Conservation (phyloP, 129 eudicot genomes). For the Chrysanthemum seticuspe region DNA sequence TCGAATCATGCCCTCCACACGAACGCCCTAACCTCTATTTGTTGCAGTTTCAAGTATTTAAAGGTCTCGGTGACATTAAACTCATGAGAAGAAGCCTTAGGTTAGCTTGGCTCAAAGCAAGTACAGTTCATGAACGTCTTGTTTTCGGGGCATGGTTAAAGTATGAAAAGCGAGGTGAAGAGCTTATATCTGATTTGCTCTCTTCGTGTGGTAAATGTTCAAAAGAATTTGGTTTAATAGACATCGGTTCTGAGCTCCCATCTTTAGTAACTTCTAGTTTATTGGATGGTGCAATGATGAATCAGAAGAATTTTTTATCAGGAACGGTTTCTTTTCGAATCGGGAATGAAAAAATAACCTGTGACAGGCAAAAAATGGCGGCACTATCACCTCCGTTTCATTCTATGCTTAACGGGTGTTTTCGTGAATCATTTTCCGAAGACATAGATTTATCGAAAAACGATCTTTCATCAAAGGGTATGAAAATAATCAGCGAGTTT, state of each 20-base stretch:
- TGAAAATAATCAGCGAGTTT: slow-evolving; percentile 67
- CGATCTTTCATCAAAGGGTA: slow-evolving; percentile 68
- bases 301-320: slow-evolving; percentile 28
- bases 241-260: slow-evolving; percentile 74
- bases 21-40: slow-evolving; percentile 74
- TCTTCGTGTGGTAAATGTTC: slow-evolving; percentile 80
- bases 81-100: slow-evolving; percentile 90
- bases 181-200: slow-evolving; percentile 75
- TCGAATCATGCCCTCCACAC: slow-evolving; percentile 70
- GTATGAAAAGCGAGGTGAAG: slow-evolving; percentile 95
- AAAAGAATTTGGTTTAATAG: slow-evolving; percentile 66
- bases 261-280: slow-evolving; percentile 20
- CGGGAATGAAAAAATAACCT: slow-evolving; percentile 62
- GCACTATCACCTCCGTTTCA: slow-evolving; percentile 78
- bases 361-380: slow-evolving; percentile 82
- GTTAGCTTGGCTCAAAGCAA: slow-evolving; percentile 82
- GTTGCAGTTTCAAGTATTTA: slow-evolving; percentile 90
- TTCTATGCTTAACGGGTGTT: slow-evolving; percentile 92
- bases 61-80: slow-evolving; percentile 91
- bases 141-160: slow-evolving; percentile 92
- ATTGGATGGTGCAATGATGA: slow-evolving; percentile 22
- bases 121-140: slow-evolving; percentile 66
- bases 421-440: slow-evolving; percentile 70
- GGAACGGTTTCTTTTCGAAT: slow-evolving; percentile 60
- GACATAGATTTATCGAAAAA: slow-evolving; percentile 83